Conservation (phyloP, 805 yeast species). For the Saccharomycopsis lassenensis region DNA sequence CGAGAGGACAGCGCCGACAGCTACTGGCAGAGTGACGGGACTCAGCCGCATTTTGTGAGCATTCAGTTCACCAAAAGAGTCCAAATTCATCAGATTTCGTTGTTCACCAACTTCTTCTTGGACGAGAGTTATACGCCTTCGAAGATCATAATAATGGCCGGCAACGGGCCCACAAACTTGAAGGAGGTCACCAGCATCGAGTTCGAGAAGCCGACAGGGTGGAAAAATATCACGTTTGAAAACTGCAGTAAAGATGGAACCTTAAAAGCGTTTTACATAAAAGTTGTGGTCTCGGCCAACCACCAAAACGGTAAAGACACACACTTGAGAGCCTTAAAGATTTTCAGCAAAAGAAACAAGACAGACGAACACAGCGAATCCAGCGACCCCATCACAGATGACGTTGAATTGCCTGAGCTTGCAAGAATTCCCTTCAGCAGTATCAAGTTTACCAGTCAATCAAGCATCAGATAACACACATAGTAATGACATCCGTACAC, state of each 20-base stretch:
- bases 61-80: conserved; percentile 74
- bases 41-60: conserved; percentile 74
- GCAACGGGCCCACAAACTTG: conserved; percentile 71
- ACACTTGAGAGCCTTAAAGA: conserved; percentile 66
- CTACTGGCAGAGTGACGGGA: conserved; percentile 95
- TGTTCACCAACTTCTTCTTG: conserved; percentile 56
- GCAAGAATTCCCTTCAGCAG: conserved; percentile 11
- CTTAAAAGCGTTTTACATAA: conserved; percentile 55
- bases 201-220: conserved; percentile 61
- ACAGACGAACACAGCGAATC: not conserved
- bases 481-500: too few relatives aligned
- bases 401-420: not conserved
- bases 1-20: conserved; percentile 61
- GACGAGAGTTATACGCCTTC: conserved; percentile 95
- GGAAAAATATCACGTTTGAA: conserved; percentile 58
- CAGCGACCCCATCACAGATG: not conserved
- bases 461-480: conserved; percentile 8
- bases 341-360: conserved; percentile 23
- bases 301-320: conserved; percentile 96
- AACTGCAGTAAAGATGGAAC: conserved; percentile 43
- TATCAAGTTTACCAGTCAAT: conserved; percentile 13
- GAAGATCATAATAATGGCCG: conserved; percentile 52
- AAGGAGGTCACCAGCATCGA: conserved; percentile 51
- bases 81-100: conserved; percentile 50
- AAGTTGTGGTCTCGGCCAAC: conserved; percentile 56